phyloP scores from a whole-genome alignment of 1,284 basidiomycete species.

The Rhodotorula mucilaginosa region DNA sequence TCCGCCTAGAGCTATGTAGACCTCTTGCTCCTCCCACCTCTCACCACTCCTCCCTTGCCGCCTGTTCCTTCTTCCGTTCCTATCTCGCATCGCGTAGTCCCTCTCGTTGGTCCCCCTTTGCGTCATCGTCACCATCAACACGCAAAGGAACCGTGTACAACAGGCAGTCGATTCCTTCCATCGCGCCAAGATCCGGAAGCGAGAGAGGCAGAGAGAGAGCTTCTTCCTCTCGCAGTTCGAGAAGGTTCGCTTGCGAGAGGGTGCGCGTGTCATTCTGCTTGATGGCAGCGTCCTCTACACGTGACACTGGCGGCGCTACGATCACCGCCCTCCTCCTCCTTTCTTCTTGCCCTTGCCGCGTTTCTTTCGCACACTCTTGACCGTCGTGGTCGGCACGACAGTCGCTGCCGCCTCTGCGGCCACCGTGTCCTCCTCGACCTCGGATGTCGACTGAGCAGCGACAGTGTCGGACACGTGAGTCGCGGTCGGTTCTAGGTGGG shows the following conservation, averaged over 20 bases:
- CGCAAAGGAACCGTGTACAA: neutral
- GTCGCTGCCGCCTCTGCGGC: neutral
- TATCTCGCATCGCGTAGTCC: no score
- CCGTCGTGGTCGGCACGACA: conserved; percentile 13
- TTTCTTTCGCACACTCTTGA: conserved; percentile 36
- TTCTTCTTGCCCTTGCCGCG: conserved; percentile 26
- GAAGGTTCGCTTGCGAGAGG: neutral
- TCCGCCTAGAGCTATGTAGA: conserved; percentile 20
- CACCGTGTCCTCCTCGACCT: neutral
- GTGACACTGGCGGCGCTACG: no score
- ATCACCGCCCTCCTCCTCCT: neutral
- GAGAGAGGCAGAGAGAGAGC: neutral
- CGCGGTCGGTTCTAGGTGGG: neutral
- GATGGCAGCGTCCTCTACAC: neutral
- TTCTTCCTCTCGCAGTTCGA: no score
- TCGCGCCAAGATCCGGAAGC: neutral
- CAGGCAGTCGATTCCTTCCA: neutral
- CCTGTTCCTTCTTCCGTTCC: neutral
- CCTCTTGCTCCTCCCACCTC: neutral
- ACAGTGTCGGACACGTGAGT: neutral
- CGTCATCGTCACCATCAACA: neutral
- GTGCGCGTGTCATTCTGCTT: no score
- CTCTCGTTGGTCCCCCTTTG: neutral
- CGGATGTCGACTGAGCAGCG: neutral
- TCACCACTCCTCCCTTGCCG: neutral